Conservation (phyloP, 2,329 filamentous ascomycete genomes). For the Apiospora phragmitis region DNA sequence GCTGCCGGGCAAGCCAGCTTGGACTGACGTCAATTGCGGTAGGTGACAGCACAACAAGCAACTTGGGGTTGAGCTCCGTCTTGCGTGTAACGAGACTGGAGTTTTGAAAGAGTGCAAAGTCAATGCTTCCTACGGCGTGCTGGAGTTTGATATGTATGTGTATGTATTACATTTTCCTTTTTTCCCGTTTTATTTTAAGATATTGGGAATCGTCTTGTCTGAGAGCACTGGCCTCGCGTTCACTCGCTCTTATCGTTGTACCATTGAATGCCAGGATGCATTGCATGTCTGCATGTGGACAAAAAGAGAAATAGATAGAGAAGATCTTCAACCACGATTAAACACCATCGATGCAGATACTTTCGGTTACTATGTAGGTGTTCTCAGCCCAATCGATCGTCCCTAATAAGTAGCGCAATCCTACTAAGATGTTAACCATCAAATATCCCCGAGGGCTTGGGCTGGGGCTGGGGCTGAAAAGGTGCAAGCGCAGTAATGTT, state of each 20-base stretch:
- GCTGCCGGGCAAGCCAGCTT: background rate
- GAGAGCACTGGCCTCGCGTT: background rate
- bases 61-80: background rate
- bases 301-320: background rate
- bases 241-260: background rate
- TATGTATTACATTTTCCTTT: background rate
- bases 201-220: background rate
- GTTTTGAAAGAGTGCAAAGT: background rate
- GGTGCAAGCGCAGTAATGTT: background rate
- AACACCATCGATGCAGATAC: background rate
- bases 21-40: background rate
- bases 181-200: background rate
- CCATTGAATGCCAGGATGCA: background rate
- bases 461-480: background rate
- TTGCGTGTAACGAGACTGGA: background rate
- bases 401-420: background rate
- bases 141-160: background rate
- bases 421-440: background rate
- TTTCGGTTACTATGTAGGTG: background rate
- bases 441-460: background rate
- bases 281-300: slow-evolving; percentile 1
- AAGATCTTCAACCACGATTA: background rate
- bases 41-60: background rate
- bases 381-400: background rate
- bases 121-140: background rate